A percentile compares a stretch with the other conserved stretches of the same genome.
Evolutionary conservation across 352 stramenopile species (phyloP).

Genomic region (Phytophthora palmivora): DNA sequence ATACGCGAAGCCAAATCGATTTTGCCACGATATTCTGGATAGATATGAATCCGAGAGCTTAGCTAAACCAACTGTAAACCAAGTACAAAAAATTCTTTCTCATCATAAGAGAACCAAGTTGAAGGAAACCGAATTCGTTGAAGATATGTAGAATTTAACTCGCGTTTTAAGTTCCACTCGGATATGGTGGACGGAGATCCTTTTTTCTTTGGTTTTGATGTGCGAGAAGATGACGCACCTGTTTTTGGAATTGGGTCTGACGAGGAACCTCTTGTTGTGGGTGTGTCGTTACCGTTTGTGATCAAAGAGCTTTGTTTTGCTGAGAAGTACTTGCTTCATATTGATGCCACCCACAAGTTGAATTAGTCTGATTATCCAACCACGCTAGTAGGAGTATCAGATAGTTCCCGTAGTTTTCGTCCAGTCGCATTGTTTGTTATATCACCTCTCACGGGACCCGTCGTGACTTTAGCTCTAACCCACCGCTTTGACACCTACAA

Average conservation of each 20-base stretch:
- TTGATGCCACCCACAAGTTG: conserved; percentile 10
- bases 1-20: conserved; percentile 7
- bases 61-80: background rate
- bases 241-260: conserved; percentile 12
- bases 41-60: conserved; percentile 2
- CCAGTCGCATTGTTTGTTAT: background rate
- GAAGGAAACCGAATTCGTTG: too few species aligned
- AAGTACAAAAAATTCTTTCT: conserved; percentile 5
- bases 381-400: too few species aligned
- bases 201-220: too few species aligned
- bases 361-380: conserved; percentile 13
- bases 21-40: conserved; percentile 6
- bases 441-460: background rate
- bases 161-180: too few species aligned
- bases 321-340: conserved; percentile 1
- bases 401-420: too few species aligned
- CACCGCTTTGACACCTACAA: too few species aligned
- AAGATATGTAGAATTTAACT: too few species aligned
- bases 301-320: background rate
- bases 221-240: background rate
- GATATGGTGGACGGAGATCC: too few species aligned
- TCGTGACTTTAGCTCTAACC: background rate
- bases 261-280: conserved; percentile 1
- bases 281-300: conserved; percentile 4
- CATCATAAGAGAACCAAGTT: conserved; percentile 6